Conservation (phyloP, 345 rosid species). For the Salix dunnii region DNA sequence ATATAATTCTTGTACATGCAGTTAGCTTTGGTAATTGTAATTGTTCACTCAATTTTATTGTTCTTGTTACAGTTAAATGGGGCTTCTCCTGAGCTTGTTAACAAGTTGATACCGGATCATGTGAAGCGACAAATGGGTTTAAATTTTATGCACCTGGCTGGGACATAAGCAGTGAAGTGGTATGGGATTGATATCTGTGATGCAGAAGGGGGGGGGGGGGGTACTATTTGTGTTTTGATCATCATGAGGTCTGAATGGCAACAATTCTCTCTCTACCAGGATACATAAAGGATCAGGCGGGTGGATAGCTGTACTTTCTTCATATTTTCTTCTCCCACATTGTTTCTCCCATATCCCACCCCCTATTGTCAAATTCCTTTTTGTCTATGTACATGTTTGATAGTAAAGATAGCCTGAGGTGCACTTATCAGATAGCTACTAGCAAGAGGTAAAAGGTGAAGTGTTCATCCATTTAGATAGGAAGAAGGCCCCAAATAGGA, state of each 20-base stretch:
- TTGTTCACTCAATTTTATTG: neutral
- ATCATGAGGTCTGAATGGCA: conserved; percentile 33
- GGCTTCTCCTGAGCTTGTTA: conserved; percentile 73
- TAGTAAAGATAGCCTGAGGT: conserved; percentile 38
- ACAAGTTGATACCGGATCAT: conserved; percentile 81
- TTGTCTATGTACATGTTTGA: conserved; percentile 48
- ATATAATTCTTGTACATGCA: neutral
- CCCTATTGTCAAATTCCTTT: conserved; percentile 16
- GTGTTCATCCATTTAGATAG: conserved; percentile 34
- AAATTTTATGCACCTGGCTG: conserved; percentile 65
- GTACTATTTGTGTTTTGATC: conserved; percentile 26
- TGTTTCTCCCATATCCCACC: conserved; percentile 6
- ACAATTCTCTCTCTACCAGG: conserved; percentile 27
- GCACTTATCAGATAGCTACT: conserved; percentile 33
- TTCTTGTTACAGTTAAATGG: conserved; percentile 47
- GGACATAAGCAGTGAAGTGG: conserved; percentile 37
- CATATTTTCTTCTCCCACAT: conserved; percentile 15
- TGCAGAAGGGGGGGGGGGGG: conserved; percentile 23
- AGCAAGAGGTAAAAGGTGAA: conserved; percentile 26
- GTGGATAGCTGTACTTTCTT: conserved; percentile 26
- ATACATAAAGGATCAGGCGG: conserved; percentile 23
- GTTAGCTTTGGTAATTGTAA: neutral
- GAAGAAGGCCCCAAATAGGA: conserved; percentile 24
- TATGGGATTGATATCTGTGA: conserved; percentile 16
- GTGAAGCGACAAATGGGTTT: conserved; percentile 74